Percentiles rank a stretch among this genome's conserved stretches.
phyloP scores from a whole-genome alignment of 148 eudicot species.

The Hydrangea macrophylla region DNA sequence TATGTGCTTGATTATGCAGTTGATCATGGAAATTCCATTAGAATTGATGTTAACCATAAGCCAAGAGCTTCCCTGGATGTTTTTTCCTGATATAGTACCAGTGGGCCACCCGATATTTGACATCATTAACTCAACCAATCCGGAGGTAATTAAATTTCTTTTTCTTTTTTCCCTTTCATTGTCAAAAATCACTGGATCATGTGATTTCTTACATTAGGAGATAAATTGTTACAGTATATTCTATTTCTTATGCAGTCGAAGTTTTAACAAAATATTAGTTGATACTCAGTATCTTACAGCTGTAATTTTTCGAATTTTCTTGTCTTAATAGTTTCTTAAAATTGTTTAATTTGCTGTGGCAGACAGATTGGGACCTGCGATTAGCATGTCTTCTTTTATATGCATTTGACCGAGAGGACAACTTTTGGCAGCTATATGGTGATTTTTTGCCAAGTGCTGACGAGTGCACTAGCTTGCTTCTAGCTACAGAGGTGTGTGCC shows the following conservation, averaged over 20 bases:
- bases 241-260: background rate
- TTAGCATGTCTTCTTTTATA: constrained; percentile 89
- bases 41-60: constrained; percentile 95
- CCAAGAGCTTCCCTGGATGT: constrained; percentile 94
- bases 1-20: constrained; percentile 34
- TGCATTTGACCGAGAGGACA: constrained; percentile 77
- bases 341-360: constrained; percentile 31
- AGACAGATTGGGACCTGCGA: constrained; percentile 99
- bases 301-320: background rate
- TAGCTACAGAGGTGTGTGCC: constrained; percentile 80
- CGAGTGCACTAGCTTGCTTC: constrained; percentile 89
- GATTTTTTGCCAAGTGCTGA: constrained; percentile 89
- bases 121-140: constrained; percentile 85
- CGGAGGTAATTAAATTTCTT: constrained; percentile 52
- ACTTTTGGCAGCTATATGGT: constrained; percentile 93
- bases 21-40: constrained; percentile 96
- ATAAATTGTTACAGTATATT: too few species aligned
- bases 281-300: background rate
- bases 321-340: constrained; percentile 1
- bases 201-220: background rate
- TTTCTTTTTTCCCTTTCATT: background rate
- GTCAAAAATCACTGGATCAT: constrained; percentile 2
- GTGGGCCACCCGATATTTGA: constrained; percentile 97
- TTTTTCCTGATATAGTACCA: constrained; percentile 93
- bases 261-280: background rate